These are phyloP conservation scores for Xerocomellus intermedius DNA, from an alignment of 768 basidiomycete species.

Conservation along the genomic window DNA sequence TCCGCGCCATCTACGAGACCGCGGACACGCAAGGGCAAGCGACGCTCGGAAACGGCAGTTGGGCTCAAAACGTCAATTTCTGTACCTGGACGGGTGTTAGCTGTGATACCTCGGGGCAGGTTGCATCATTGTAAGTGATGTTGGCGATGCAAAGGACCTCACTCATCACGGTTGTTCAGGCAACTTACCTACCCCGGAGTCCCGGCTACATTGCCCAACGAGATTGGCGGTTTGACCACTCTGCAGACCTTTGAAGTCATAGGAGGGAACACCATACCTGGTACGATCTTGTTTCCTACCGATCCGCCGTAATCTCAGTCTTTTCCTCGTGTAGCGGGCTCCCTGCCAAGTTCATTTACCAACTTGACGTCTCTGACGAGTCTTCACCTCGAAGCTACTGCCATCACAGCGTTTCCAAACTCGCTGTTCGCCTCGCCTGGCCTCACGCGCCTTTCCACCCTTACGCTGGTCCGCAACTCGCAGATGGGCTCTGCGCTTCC, in stretches of 20 bases:
- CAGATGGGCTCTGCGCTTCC: slow-evolving; percentile 41
- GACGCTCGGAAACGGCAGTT: slow-evolving; percentile 40
- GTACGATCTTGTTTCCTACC: slow-evolving; percentile 26
- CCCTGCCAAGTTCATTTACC: slow-evolving; percentile 39
- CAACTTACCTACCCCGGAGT: slow-evolving; percentile 46
- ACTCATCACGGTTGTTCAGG: slow-evolving; percentile 17
- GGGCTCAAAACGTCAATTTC: slow-evolving; percentile 45
- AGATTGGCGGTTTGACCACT: slow-evolving; percentile 39
- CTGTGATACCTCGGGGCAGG: slow-evolving; percentile 41
- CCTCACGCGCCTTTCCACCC: slow-evolving; percentile 33
- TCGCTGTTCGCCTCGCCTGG: slow-evolving; percentile 33
- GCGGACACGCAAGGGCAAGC: slow-evolving; percentile 38
- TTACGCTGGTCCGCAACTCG: slow-evolving; percentile 41
- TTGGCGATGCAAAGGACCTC: neutral
- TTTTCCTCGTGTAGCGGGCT: slow-evolving; percentile 34
- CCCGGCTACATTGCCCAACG: slow-evolving; percentile 42
- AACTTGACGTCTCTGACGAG: slow-evolving; percentile 37
- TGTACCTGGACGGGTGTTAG: slow-evolving; percentile 48
- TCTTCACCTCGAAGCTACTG: slow-evolving; percentile 43
- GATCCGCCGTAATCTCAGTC: neutral
- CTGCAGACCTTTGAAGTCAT: slow-evolving; percentile 39
- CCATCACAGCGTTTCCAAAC: slow-evolving; percentile 36
- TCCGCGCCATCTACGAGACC: slow-evolving; percentile 43
- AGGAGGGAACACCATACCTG: slow-evolving; percentile 43
- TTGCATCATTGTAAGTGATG: slow-evolving; percentile 41